Conservation (phyloP, 257 asterid species). For the Scutellaria barbata region DNA sequence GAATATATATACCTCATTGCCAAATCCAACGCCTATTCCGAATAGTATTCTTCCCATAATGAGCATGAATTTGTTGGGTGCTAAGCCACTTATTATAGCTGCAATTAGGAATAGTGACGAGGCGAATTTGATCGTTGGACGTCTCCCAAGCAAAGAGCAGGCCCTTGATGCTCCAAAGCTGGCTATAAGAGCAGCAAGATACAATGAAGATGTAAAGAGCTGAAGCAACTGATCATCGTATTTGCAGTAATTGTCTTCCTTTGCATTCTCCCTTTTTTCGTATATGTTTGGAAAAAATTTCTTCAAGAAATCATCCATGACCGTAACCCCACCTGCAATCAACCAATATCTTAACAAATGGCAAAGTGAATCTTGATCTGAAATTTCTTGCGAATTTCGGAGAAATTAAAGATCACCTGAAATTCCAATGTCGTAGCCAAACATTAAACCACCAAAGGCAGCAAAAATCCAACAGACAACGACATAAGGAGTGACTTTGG, state of each 20-base stretch:
- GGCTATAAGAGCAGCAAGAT: constrained; percentile 68
- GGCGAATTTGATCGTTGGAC: constrained; percentile 60
- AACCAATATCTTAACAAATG: neutral
- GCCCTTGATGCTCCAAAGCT: constrained; percentile 83
- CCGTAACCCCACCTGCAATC: constrained; percentile 69
- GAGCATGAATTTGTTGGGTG: constrained; percentile 48
- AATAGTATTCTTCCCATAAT: constrained; percentile 72
- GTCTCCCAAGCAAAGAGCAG: constrained; percentile 57
- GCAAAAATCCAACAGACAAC: constrained; percentile 57
- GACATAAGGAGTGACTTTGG: constrained; percentile 46
- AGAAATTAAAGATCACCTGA: constrained; percentile 39
- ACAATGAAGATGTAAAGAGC: constrained; percentile 82
- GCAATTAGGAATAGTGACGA: constrained; percentile 56
- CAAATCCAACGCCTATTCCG: constrained; percentile 85
- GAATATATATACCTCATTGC: constrained; percentile 63
- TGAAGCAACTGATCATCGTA: constrained; percentile 78
- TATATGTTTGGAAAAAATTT: constrained; percentile 63
- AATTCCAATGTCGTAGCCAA: constrained; percentile 60
- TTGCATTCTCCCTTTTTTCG: constrained; percentile 48
- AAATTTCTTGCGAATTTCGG: no score
- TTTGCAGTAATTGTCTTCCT: constrained; percentile 75
- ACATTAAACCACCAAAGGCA: constrained; percentile 60
- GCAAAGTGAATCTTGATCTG: neutral
- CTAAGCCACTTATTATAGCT: constrained; percentile 50
- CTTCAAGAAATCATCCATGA: constrained; percentile 81